phyloP scores from a whole-genome alignment of 2,329 filamentous ascomycete species.

The Bretziella fagacearum region DNA sequence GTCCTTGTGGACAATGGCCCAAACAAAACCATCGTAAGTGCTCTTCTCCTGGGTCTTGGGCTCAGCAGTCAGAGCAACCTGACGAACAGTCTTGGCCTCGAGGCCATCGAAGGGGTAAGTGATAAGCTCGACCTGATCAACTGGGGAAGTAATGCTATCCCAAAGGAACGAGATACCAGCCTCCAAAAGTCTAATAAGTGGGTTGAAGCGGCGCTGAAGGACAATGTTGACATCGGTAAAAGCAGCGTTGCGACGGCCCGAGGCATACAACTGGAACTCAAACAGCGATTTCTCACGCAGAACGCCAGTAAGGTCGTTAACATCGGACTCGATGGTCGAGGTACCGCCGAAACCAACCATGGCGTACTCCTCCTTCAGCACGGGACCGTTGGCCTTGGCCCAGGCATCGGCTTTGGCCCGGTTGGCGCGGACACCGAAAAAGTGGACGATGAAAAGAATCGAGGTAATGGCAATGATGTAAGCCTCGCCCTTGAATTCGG shows the following conservation, averaged over 20 bases:
- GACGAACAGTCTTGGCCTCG: constrained; percentile 61
- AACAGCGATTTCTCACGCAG: constrained; percentile 77
- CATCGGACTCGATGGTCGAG: constrained; percentile 27
- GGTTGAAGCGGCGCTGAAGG: constrained; percentile 77
- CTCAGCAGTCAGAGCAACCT: constrained; percentile 41
- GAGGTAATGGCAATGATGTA: constrained; percentile 61
- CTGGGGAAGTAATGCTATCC: constrained; percentile 52
- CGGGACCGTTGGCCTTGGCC: constrained; percentile 55
- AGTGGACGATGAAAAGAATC: constrained; percentile 59
- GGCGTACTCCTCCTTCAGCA: constrained; percentile 68
- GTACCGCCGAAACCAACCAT: constrained; percentile 61
- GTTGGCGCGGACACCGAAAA: constrained; percentile 68
- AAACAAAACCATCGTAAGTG: constrained; percentile 80
- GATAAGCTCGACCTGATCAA: constrained; percentile 58
- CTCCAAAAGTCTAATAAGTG: constrained; percentile 46
- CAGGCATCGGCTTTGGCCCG: constrained; percentile 63
- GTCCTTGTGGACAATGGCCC: constrained; percentile 89
- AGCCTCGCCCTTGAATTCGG: constrained; percentile 78
- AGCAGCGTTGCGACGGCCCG: constrained; percentile 80
- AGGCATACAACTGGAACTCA: constrained; percentile 75
- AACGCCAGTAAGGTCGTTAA: constrained; percentile 28
- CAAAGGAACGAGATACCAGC: constrained; percentile 55
- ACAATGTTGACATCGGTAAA: constrained; percentile 75
- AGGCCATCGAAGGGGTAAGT: constrained; percentile 85
- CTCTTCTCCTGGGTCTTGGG: constrained; percentile 41